A percentile compares a stretch with the other conserved stretches of the same genome.
phyloP scores from a whole-genome alignment of 345 rosid genomes.

The Populus ilicifolia region DNA sequence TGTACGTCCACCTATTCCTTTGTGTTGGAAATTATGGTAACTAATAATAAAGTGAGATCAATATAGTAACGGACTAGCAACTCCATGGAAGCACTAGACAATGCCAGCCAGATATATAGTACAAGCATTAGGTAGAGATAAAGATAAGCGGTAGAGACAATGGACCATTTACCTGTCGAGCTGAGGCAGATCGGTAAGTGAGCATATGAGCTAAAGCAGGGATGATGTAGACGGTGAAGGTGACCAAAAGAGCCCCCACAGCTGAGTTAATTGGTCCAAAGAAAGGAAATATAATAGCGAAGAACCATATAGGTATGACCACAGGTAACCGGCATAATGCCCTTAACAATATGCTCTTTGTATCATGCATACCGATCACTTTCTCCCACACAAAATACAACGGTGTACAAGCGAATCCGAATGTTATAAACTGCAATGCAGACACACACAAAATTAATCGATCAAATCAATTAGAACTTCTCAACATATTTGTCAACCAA shows the following conservation, averaged over 20 bases:
- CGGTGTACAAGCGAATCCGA: slow-evolving; percentile 82
- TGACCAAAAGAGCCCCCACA: slow-evolving; percentile 77
- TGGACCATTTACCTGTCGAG: slow-evolving; percentile 50
- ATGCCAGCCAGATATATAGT: slow-evolving; percentile 5
- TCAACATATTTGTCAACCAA: not conserved
- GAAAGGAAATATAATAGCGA: slow-evolving; percentile 83
- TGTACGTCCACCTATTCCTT: not conserved
- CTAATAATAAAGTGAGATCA: not conserved
- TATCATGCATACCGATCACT: slow-evolving; percentile 72
- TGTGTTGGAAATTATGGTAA: not conserved
- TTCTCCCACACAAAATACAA: slow-evolving; percentile 91
- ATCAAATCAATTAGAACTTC: not conserved
- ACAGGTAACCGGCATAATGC: slow-evolving; percentile 69
- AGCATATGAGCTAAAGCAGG: slow-evolving; percentile 80
- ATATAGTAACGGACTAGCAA: not conserved
- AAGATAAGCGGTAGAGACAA: slow-evolving; percentile 5
- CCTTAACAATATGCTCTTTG: slow-evolving; percentile 61
- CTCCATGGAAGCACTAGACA: not conserved
- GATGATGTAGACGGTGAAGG: slow-evolving; percentile 86
- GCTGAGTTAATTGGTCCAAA: slow-evolving; percentile 90
- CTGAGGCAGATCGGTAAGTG: slow-evolving; percentile 61
- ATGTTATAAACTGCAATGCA: slow-evolving; percentile 66
- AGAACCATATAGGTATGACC: slow-evolving; percentile 81
- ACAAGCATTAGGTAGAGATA: slow-evolving; percentile 5
- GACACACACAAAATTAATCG: not conserved